A percentile compares a stretch with the other conserved stretches of the same genome.
These are phyloP conservation scores for Thymus mandschuricus DNA, from an alignment of 257 asterid species.

Conservation along the genomic window DNA sequence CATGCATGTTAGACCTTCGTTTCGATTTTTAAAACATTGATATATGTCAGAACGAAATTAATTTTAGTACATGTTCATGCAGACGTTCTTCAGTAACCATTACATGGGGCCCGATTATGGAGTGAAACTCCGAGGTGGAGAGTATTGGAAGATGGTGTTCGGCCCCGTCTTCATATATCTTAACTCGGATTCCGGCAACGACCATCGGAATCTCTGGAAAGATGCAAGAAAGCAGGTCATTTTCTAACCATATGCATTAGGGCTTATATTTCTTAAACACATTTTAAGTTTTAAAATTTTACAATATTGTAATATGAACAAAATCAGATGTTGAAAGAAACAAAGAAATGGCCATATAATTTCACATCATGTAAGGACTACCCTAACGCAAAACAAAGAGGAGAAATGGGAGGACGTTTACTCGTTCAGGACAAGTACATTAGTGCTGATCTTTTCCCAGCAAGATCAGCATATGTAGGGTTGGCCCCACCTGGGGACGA, in stretches of 20 bases:
- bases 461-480: conserved; percentile 55
- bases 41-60: too few species aligned
- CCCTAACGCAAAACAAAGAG: conserved; percentile 49
- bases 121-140: conserved; percentile 45
- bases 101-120: conserved; percentile 51
- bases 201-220: conserved; percentile 61
- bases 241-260: neutral
- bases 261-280: neutral
- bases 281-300: neutral
- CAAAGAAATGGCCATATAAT: conserved; percentile 57
- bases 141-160: conserved; percentile 55
- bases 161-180: conserved; percentile 57
- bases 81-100: conserved; percentile 61
- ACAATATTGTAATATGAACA: conserved; percentile 12
- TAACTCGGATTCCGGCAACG: conserved; percentile 48
- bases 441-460: conserved; percentile 26
- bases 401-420: conserved; percentile 49
- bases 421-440: conserved; percentile 52
- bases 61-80: neutral
- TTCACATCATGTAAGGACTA: conserved; percentile 56
- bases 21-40: too few species aligned
- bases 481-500: conserved; percentile 54
- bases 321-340: conserved; percentile 58
- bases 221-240: conserved; percentile 64
- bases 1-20: too few species aligned